Base-by-base conservation (phyloP, 2,329 filamentous ascomycete species). In the Fusarium clavum region DNA sequence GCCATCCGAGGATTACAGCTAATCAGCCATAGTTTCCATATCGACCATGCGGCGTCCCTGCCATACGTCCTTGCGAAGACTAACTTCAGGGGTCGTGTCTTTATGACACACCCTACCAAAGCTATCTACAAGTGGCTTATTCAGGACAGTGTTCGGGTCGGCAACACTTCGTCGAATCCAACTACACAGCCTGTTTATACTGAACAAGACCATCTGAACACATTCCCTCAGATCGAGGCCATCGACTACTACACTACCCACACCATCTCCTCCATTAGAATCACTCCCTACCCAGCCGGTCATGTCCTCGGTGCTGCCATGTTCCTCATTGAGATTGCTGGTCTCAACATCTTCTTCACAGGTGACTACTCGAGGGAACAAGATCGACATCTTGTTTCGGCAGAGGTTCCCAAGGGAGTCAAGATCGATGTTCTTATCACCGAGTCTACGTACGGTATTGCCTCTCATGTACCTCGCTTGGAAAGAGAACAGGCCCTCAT, bases 91-190 rank as follows among this genome's bases (percentile, higher is more conserved):
- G 96, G 96, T 51, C 90, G 94, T 24, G 95, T 98, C 66, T 98
- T 98, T 84, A 99, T 98, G 95, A 99, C 96, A 54, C 96, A 99
- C 84, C 94, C 96, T 3, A 99, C 96, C 48, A 98, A 99, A 81
- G 96, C 96, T 75, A 99, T 99, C 79, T 99, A 99, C 87, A 98
- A 98, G 83, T 98, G 96, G 95, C 89, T 98, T 54, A 98, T 98
- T 69, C 94, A 97, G 80, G 96, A 99, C 81, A 97, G 94, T 72
- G 93, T 99, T 46, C 91, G 96, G 63, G 94, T 99, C 30, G 92
- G 91, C 78, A 92, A 90, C 76, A 90, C 87, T 7, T 89, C 88
- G 3, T 89, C 88, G 12, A 88, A 88, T 70, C 83, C 85, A 57
- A 85, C 84, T 0, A 85, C 92, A 76, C 87, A 96, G 85, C 85